Evolutionary conservation across 306 rosid genomes (phyloP), one percentile per base, ranked within the genome.

Genomic region (Abrus pulchellus): DNA sequence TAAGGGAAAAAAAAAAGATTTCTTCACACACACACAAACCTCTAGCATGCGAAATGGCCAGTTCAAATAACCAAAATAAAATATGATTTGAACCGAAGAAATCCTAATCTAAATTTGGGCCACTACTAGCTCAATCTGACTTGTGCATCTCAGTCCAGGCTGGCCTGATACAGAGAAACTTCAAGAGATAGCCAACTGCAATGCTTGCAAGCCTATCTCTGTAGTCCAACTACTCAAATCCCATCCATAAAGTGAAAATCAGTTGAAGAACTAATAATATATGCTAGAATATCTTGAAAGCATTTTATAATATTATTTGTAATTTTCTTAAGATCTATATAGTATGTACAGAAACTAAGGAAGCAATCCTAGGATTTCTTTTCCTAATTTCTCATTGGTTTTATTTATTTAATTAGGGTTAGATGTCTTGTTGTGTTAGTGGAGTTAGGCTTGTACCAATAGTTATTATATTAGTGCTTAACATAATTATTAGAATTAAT

Each of bases 261-360:
- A 34, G 34, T 36, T 62, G 34, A 59, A 59, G 38, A 59, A 59
- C 41, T 30, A 30, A 1, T 9, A 9, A 7, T 30, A 14, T 10
- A 60, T 60, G 66, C 10, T 60, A 9, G 38, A 67, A 41, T 27
- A 67, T 44, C n/a, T 68, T 29, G 28, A 30, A 5, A 30, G 41
- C 28, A 67, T 66, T 68, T 41, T 68, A 69, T 69, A 29, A 69
- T 47, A 69, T 12, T 44, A 47, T 38, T 6, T 5, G 48, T 47
- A 36, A 33, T 11, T 33, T 28, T 61, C 10, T 5, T 45, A 11
- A 12, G 20, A 11, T 60, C 13, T 56, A 11, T 8, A 60, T 60
- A 36, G 4, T 36, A 20, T 36, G 2, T 36, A 36, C 4, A 4
- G 40, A 36, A 36, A 36, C 13, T 38, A 63, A 63, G 47, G 48